Evolutionary conservation across 768 basidiomycete genomes (phyloP), one percentile per base, ranked within the genome.

Genomic region (Termitomyces heimii): DNA sequence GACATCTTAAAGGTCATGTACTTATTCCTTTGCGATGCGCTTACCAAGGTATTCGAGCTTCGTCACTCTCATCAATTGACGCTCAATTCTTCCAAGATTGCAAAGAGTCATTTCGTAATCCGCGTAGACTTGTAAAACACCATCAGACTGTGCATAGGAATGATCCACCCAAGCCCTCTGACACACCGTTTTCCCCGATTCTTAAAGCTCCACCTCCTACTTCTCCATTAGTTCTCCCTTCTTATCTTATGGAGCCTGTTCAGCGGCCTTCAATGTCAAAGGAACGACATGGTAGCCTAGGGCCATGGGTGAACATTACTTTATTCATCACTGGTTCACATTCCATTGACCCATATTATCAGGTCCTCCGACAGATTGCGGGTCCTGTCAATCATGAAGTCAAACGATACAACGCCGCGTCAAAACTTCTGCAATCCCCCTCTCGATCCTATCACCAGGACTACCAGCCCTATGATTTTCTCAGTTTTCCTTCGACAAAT

Each of bases 1-100:
- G 68, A 53, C 88, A 91, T 67, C 64, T 87, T 6, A 73, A 76
- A 60, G 76, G 63, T 37, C 89, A 91, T 70, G 77, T 77, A 22
- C 62, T 69, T 20, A 57, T 65, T 37, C 69, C 75, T 22, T 65
- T 83, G 35, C 62, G 54, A 20, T 85, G 84, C 63, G 74, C 79
- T 5, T 82, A 77, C 63, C 56, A 76, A 72, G 83, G 88, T 88
- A 58, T 63, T 39, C 28, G 44, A 32, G 35, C 28, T 45, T 57
- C 26, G 37, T 52, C 22, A 44, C 10, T 31, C 16, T 43, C 34
- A 20, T 50, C 18, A 31, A 31, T 46, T 46, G 51, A 48, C 31
- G 40, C 44, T 35, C 5, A 47, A 35, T 12, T 22, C 54, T 48
- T 34, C 50, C 42, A 57, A 88, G 88, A 73, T 42, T 89, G 88